Conservation (phyloP, 2,329 filamentous ascomycete species). For the Grosmannia serpens region DNA sequence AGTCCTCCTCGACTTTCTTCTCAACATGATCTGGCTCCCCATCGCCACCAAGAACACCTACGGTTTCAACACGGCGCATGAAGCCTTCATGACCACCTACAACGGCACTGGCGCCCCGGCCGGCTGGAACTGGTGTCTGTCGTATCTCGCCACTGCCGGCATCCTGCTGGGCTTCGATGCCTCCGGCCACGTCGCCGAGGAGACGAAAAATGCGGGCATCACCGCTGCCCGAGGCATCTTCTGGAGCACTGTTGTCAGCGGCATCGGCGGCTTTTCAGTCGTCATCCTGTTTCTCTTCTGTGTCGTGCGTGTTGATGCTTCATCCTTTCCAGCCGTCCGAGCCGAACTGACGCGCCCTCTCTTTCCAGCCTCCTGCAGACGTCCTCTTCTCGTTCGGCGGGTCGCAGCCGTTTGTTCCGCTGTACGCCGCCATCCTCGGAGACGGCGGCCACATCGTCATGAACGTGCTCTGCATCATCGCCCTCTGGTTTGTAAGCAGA, state of each 20-base stretch:
- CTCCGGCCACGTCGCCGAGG: conserved; percentile 10
- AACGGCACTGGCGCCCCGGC: conserved; percentile 9
- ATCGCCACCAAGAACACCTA: conserved; percentile 4
- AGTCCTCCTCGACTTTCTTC: conserved; percentile 8
- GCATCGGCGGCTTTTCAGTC: conserved; percentile 6
- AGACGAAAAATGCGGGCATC: conserved; percentile 9
- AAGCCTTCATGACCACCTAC: conserved; percentile 10
- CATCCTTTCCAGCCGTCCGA: background rate
- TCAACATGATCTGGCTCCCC: conserved; percentile 11
- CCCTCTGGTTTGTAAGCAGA: conserved; percentile 7
- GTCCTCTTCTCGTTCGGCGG: conserved; percentile 6
- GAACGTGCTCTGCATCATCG: conserved; percentile 8
- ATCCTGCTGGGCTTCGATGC: conserved; percentile 10
- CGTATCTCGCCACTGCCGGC: conserved; percentile 8
- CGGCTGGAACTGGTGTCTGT: conserved; percentile 11
- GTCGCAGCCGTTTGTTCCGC: conserved; percentile 9
- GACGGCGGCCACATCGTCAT: conserved; percentile 8
- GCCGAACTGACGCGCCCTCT: background rate
- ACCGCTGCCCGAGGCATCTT: conserved; percentile 9
- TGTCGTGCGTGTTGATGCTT: background rate
- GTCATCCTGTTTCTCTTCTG: conserved; percentile 9
- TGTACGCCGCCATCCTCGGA: conserved; percentile 8
- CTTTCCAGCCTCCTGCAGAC: conserved; percentile 2
- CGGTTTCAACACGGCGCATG: conserved; percentile 8
- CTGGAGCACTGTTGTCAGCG: conserved; percentile 8